Evolutionary conservation across 352 stramenopile genomes (phyloP), one percentile per base, ranked within the genome.

Genomic region (Globisporangium mamillatum): DNA sequence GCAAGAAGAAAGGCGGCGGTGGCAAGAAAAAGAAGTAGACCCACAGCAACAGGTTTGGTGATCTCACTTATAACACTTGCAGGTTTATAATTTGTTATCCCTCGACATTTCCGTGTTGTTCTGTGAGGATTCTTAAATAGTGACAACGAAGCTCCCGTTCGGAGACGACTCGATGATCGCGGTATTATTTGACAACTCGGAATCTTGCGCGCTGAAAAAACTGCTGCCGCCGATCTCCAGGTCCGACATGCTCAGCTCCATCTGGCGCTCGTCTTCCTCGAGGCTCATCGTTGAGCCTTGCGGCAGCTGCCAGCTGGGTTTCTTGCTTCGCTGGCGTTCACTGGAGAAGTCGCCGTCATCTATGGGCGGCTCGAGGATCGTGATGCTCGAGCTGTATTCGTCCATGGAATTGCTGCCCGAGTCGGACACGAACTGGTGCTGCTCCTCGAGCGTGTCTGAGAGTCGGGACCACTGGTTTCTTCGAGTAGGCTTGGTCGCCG

Each of bases 11-110:
- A 73, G 80, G 75, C 50, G 76, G 76, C 20, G 71, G 66, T 24
- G 89, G 88, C 62, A 92, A 92, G 70, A 91, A 91, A 60, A 89
- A 91, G 68, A 75, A 73, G 74, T 66, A 62, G 27, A 41, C 16
- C 18, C 53, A 32, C 24, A 34, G 32, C 38, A 46, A 16, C 38
- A 25, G 9, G 54, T 10, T 60, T 25, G 54, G 27, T 50, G 41
- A 50, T 50, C 41, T 50, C 41, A n/a, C 5, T 50, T n/a, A 50
- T 50, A 50, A 50, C 41, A 50, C 16, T 50, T 7, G 41, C 41
- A 16, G 41, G 4, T 50, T 50, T 50, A 50, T 50, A 50, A 50
- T 50, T n/a, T 50, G 41, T 50, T 50, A n/a, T 22, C 16, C 18
- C 16, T 16, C 4, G 29, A 32, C 41, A 20, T 22, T 50, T 50